Base-by-base conservation (phyloP, 495 filamentous ascomycete genomes). In the Penicillium mononematosum region DNA sequence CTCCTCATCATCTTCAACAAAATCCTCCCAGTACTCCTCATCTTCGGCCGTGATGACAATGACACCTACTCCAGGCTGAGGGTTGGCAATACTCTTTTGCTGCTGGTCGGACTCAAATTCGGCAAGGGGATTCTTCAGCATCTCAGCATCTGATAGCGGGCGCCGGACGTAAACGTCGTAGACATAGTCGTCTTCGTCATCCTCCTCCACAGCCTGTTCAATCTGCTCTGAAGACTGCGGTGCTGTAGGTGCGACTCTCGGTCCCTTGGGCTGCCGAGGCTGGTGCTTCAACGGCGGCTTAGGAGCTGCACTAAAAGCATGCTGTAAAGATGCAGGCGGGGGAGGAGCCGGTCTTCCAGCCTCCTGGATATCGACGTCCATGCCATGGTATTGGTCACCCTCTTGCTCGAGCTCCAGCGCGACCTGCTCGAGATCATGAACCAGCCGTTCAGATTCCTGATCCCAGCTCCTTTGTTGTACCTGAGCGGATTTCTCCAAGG, bases 131-230 rank as follows among this genome's bases (percentile, higher is more conserved):
- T 77, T 72, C 41, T 61, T 65, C 45, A 74, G 58, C 53, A 58
- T 60, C 12, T 64, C 66, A 8, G 41, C 59, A 17, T 70, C 65
- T 2, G 69, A 62, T n/a, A 79, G 46, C 17, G 74, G 77, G 16
- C 67, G 67, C 11, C 80, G 79, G 19, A 87, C 74, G 61, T 85
- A 88, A 9, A 79, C 84, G 61, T 88, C 85, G 66, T 85, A 84
- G 45, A 86, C 82, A 64, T 82, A 88, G 44, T 83, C 80, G n/a
- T 60, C 70, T 10, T 85, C 83, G 36, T 69, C 72, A 16, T 78
- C 73, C 9, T 63, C 66, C 20, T 51, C 42, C n/a, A 52, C 41
- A 55, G 64, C 62, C 39, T 56, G 52, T 44, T 57, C 55, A 39
- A 41, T 50, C 12, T 25, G 36, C 24, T 50, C 42, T 0, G 27